Evolutionary conservation across 2,329 filamentous ascomycete species (phyloP).

Genomic region (Hypomyces rosellus): DNA sequence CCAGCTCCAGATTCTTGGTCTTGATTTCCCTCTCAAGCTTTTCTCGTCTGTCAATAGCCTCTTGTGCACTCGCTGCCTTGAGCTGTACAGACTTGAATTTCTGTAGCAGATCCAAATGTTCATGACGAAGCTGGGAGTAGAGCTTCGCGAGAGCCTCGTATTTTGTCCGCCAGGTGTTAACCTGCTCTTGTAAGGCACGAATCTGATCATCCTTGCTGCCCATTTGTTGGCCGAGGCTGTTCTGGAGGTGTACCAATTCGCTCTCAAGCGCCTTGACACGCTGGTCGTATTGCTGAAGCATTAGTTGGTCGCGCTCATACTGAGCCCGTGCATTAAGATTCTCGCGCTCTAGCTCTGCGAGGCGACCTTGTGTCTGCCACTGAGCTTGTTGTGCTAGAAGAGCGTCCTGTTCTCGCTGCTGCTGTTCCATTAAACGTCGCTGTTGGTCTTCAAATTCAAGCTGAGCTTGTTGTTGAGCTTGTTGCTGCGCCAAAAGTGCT

Average conservation of each 20-base stretch:
- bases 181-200: slow-evolving; percentile 84
- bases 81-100: slow-evolving; percentile 96
- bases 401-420: slow-evolving; percentile 84
- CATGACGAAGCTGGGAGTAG: slow-evolving; percentile 90
- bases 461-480: slow-evolving; percentile 78
- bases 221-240: slow-evolving; percentile 78
- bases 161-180: slow-evolving; percentile 95
- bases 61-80: slow-evolving; percentile 93
- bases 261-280: slow-evolving; percentile 88
- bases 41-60: slow-evolving; percentile 90
- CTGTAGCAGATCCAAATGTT: slow-evolving; percentile 89
- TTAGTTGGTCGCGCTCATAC: slow-evolving; percentile 93
- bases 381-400: slow-evolving; percentile 82
- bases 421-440: slow-evolving; percentile 77
- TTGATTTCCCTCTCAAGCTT: slow-evolving; percentile 97
- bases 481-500: slow-evolving; percentile 72
- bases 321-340: slow-evolving; percentile 91
- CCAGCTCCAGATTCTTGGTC: slow-evolving; percentile 97
- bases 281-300: slow-evolving; percentile 94
- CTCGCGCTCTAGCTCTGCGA: slow-evolving; percentile 91
- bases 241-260: slow-evolving; percentile 75
- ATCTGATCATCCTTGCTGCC: slow-evolving; percentile 93
- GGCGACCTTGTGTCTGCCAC: slow-evolving; percentile 89
- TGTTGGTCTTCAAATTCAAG: slow-evolving; percentile 97
- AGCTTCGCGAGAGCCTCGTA: slow-evolving; percentile 95